These are phyloP conservation scores for Obba rivulosa DNA, from an alignment of 768 basidiomycete genomes.

Conservation along the genomic window DNA sequence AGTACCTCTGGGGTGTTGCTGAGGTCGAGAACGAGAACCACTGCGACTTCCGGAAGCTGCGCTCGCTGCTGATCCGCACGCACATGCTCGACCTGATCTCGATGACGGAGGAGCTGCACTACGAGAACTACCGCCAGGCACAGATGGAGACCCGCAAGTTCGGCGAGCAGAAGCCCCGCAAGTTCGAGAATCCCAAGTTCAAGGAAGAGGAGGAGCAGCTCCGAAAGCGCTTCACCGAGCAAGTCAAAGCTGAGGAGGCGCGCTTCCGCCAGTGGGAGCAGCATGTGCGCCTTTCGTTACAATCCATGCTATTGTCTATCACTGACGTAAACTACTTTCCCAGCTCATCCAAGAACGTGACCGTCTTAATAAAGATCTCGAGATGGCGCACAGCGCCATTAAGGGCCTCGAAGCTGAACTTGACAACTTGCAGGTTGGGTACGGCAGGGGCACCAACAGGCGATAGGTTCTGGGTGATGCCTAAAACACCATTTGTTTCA, in stretches of 20 bases:
- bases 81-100: conserved; percentile 98
- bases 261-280: conserved; percentile 99
- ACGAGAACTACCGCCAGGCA: conserved; percentile 95
- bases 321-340: conserved; percentile 14
- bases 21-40: conserved; percentile 99
- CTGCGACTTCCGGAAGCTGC: conserved; percentile 98
- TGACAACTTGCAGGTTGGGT: conserved; percentile 83
- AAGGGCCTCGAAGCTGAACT: conserved; percentile 88
- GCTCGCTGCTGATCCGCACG: conserved; percentile 91
- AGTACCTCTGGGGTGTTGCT: conserved; percentile 99
- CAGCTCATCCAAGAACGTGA: conserved; percentile 98
- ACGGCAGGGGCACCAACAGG: conserved; percentile 67
- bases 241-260: conserved; percentile 97
- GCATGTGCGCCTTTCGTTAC: conserved; percentile 54
- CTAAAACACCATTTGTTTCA: not conserved
- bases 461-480: conserved; percentile 33
- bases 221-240: conserved; percentile 97
- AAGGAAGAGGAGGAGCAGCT: conserved; percentile 98
- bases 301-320: not conserved
- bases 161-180: conserved; percentile 97
- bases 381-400: conserved; percentile 86
- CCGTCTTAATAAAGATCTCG: conserved; percentile 97
- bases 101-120: conserved; percentile 92
- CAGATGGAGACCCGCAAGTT: conserved; percentile 99
- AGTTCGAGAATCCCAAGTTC: conserved; percentile 99